Evolutionary conservation across 148 eudicot genomes (phyloP), one percentile per base, ranked within the genome.

Genomic region (Nyssa sinensis): DNA sequence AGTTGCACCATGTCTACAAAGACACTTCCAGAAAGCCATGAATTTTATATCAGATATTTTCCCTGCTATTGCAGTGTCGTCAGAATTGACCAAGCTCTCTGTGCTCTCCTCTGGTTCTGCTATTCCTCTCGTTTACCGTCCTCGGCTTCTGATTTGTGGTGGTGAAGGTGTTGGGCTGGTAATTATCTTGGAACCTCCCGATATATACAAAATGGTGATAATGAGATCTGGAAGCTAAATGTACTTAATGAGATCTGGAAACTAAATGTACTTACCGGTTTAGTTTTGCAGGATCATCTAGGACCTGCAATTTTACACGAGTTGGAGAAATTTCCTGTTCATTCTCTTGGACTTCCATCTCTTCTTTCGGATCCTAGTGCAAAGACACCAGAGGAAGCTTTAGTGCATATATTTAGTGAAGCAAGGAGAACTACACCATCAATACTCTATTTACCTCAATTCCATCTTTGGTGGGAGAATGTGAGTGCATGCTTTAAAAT

Each of bases 321-420:
- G 78, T 84, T 96, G 80, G 99, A 96, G 80, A 96, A 96, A 78
- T 96, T 96, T 77, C 99, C 98, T 84, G 97, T 96, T 78, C 99
- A 96, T 78, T 91, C 98, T 79, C 89, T 96, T 67, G 99, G 94
- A 57, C 94, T 96, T 73, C 90, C 99, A 13, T 93, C 99, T 69
- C 90, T 96, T 69, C 99, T 96, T 70, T 96, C 99, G 69, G 99
- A 96, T 82, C 98, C 99, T 64, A 89, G 98, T 81, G 99, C 99
- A 60, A 96, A 96, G 85, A 93, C 97, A 53, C 93, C 99, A 70
- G 99, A 96, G 81, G 99, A 96, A 77, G 99, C 99, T 62, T 78
- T 96, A 83, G 99, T 96, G 61, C 99, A 96, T 79, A 84, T 96
- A 76, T 85, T 96, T 87, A 82, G 93, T 79, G 99, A 96, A 89